Percentiles rank a stretch among this genome's conserved stretches.
phyloP scores from a whole-genome alignment of 169 alveolate genomes.

The Plasmodium chabaudi region DNA sequence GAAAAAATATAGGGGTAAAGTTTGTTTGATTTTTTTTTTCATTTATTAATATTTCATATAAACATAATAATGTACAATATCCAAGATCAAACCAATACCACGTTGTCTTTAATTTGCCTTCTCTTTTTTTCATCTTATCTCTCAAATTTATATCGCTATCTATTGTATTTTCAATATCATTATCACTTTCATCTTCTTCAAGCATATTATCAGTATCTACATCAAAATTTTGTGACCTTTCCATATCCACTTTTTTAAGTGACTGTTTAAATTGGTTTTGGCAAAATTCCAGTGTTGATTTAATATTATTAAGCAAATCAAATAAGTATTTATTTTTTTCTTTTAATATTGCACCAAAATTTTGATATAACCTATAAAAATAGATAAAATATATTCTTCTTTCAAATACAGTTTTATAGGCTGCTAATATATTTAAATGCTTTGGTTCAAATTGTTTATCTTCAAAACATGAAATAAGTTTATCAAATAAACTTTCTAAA shows the following conservation, averaged over 20 bases:
- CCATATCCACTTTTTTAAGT: background rate
- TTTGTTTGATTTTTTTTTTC: conserved; percentile 70
- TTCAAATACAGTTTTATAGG: conserved; percentile 35
- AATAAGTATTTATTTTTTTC: conserved; percentile 33
- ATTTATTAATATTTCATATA: conserved; percentile 67
- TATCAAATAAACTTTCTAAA: conserved; percentile 34
- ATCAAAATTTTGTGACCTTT: background rate
- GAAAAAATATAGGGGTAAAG: conserved; percentile 34
- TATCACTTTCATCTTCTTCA: background rate
- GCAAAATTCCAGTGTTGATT: conserved; percentile 19
- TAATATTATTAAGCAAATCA: conserved; percentile 55
- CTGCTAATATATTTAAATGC: conserved; percentile 4
- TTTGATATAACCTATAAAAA: conserved; percentile 42
- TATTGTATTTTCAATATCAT: background rate
- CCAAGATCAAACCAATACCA: conserved; percentile 77
- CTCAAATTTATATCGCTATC: background rate
- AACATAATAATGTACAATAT: conserved; percentile 48
- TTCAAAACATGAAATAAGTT: conserved; percentile 34
- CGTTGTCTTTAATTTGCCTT: conserved; percentile 9
- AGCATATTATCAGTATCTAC: background rate
- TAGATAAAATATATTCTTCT: conserved; percentile 50
- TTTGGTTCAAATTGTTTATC: conserved; percentile 20
- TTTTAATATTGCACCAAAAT: conserved; percentile 43
- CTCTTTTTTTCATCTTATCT: conserved; percentile 1
- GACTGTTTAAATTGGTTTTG: conserved; percentile 13